Conservation (phyloP, 768 basidiomycete species). For the Lentinula boryana region DNA sequence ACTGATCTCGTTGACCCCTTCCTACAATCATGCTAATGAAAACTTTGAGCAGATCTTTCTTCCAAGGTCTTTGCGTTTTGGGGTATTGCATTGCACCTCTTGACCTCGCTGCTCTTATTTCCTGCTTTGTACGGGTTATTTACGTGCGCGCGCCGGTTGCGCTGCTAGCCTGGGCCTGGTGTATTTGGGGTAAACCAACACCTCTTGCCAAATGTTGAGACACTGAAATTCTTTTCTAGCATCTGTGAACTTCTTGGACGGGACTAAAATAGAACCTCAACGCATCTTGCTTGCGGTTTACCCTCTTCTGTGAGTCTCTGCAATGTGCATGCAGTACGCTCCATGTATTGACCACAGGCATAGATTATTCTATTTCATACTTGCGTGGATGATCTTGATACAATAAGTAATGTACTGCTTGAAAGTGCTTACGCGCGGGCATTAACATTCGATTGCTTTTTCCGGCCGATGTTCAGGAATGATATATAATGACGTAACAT, state of each 20-base stretch:
- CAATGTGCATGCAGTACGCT: conserved; percentile 1
- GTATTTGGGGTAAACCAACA: conserved; percentile 81
- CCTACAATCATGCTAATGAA: neutral
- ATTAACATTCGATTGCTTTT: neutral
- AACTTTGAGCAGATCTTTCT: conserved; percentile 66
- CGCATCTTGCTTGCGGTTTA: conserved; percentile 92
- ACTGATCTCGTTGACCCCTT: conserved; percentile 15
- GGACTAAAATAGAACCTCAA: conserved; percentile 88
- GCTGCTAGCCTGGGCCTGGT: conserved; percentile 89
- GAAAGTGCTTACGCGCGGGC: too few relatives aligned
- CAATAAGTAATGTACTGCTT: conserved; percentile 40
- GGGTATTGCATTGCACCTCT: conserved; percentile 96
- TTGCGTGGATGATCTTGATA: conserved; percentile 97
- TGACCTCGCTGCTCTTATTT: conserved; percentile 82
- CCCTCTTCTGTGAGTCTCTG: conserved; percentile 71
- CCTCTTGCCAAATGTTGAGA: neutral
- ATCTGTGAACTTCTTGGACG: conserved; percentile 91
- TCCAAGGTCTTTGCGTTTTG: conserved; percentile 91
- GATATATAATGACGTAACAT: too few relatives aligned
- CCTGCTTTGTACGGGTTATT: conserved; percentile 79
- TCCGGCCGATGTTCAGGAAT: neutral
- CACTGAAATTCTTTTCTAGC: conserved; percentile 38
- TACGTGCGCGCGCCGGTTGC: conserved; percentile 87
- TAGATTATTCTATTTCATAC: conserved; percentile 88
- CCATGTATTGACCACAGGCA: neutral